phyloP scores from a whole-genome alignment of 225 moss, liverwort and hornwort species.

The Takakia lepidozioides region DNA sequence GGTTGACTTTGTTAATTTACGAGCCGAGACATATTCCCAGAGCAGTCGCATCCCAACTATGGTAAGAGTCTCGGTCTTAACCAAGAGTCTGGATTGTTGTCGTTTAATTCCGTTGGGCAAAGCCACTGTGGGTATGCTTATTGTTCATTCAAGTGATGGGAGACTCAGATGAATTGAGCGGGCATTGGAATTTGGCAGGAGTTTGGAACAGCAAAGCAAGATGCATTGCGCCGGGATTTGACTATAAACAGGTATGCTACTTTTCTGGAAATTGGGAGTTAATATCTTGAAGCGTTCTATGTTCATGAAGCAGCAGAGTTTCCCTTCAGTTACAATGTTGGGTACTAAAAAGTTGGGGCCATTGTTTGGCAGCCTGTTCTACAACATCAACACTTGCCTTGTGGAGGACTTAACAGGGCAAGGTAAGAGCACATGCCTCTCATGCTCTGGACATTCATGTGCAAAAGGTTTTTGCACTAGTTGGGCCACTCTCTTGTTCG shows the following conservation, averaged over 20 bases:
- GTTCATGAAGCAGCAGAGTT: too few relatives aligned
- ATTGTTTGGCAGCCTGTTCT: slow-evolving; percentile 52
- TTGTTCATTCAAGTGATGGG: too few relatives aligned
- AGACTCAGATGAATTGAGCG: background rate
- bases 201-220: slow-evolving; percentile 81
- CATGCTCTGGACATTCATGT: too few relatives aligned
- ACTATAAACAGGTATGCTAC: slow-evolving; percentile 69
- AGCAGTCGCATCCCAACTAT: slow-evolving; percentile 78
- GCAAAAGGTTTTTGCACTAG: too few relatives aligned
- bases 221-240: slow-evolving; percentile 74
- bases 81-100: too few relatives aligned
- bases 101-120: too few relatives aligned
- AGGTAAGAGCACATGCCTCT: slow-evolving; percentile 23
- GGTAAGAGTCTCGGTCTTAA: too few relatives aligned
- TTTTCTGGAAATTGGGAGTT: background rate
- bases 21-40: slow-evolving; percentile 77
- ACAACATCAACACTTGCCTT: slow-evolving; percentile 64
- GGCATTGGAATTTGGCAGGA: slow-evolving; percentile 27
- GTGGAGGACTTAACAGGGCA: slow-evolving; percentile 70
- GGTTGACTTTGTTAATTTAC: slow-evolving; percentile 84
- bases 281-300: background rate
- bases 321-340: too few relatives aligned
- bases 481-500: too few relatives aligned
- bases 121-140: too few relatives aligned
- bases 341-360: background rate